Base-by-base conservation (phyloP, 495 filamentous ascomycete species). In the Penicillium cosmopolitanum region DNA sequence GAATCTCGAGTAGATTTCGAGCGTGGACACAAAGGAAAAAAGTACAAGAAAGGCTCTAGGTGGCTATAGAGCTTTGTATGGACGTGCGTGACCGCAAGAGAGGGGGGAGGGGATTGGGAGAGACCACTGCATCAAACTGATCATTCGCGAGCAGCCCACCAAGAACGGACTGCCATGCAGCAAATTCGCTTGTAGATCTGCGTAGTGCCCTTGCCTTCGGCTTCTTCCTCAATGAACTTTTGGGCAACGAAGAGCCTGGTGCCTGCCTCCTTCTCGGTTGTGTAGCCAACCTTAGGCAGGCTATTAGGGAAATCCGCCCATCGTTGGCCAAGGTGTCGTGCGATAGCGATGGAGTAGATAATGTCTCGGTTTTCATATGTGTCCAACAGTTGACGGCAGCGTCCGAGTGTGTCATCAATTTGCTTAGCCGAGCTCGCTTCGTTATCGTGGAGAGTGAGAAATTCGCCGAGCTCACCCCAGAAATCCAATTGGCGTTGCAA, bases 341-440 rank as follows among this genome's bases (percentile, higher is more conserved):
- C 85, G 52, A 96, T 85, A 23, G 89, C 89, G 58, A 97, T 87
- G 12, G 90, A 94, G 70, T 97, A 97, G 34, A 96, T 82, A 8
- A 96, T 90, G 63, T 97, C 93, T n/a, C 93, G 86, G 66, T 93
- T 94, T 76, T 97, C 93, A 18, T 85, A 82, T 55, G 85, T 87
- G 58, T 92, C 87, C 9, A 96, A 81, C 5, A 93, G 74, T 40
- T 80, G 79, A 44, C 92, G 87, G 67, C 88, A 82, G 7, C 77
- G 78, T 4, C 62, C 67, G 9, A 96, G 74, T 1, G 84, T 82
- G 55, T 86, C 81, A 47, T 92, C 88, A 23, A 91, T 82, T 53
- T 83, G 78, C 58, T 81, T 84, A 28, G 79, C 72, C 12, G 81
- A 78, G 40, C 80, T 80, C 16, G 84, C 74, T 60, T 84, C 82